Conservation (phyloP, 345 rosid species). For the Brassica carinata region DNA sequence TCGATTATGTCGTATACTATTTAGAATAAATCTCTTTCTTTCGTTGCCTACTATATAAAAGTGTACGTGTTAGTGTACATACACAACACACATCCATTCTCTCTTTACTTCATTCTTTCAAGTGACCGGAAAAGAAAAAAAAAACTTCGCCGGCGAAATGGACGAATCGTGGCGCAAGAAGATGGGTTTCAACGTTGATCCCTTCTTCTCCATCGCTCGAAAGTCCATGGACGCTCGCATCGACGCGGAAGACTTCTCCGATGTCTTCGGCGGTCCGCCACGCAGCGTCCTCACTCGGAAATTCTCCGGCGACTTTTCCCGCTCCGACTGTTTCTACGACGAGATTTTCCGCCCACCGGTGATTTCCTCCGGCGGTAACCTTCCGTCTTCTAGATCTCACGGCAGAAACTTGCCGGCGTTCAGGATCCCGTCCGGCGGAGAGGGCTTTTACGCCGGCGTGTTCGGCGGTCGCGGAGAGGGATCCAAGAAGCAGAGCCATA, state of each 20-base stretch:
- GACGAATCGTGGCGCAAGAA: conserved; percentile 88
- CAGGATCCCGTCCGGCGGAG: conserved; percentile 60
- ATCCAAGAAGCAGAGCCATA: conserved; percentile 45
- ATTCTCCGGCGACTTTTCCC: conserved; percentile 60
- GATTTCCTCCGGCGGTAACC: conserved; percentile 8
- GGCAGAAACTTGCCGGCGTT: conserved; percentile 70
- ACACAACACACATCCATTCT: neutral
- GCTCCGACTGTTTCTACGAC: conserved; percentile 62
- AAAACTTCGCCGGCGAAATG: conserved; percentile 44
- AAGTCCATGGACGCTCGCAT: conserved; percentile 48
- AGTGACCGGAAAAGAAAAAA: neutral
- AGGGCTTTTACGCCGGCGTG: conserved; percentile 65
- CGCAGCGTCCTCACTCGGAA: conserved; percentile 61
- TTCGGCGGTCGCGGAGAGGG: conserved; percentile 55
- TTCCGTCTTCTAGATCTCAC: conserved; percentile 40
- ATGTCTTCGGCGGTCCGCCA: conserved; percentile 95
- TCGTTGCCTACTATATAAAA: conserved; percentile 24
- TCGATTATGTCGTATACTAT: neutral
- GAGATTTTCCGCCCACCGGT: conserved; percentile 66
- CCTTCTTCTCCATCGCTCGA: conserved; percentile 51
- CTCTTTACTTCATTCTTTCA: neutral
- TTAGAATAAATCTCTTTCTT: neutral
- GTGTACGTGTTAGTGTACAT: conserved; percentile 30
- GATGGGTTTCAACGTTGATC: conserved; percentile 57
- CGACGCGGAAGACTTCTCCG: conserved; percentile 70